Evolutionary conservation across 2,329 filamentous ascomycete species (phyloP), one percentile per base, ranked within the genome.

Genomic region (Lachnellula hyalina): DNA sequence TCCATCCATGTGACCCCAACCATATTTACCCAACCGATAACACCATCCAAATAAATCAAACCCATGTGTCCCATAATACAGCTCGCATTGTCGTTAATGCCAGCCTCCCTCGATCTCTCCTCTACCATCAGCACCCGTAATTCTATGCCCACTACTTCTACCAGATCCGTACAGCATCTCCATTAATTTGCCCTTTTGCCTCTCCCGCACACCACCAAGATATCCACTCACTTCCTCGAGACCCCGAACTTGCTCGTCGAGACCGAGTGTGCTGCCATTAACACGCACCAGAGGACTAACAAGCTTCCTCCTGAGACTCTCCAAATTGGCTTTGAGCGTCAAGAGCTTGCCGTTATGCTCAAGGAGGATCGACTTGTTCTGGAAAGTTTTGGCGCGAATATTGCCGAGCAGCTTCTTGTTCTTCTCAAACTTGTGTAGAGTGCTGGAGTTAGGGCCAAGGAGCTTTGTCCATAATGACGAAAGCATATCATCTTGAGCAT

Each of bases 401-500:
- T 86, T 87, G 49, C 80, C 82, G 23, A 97, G 82, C 0, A 96
- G 78, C 49, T 84, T 79, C 59, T 87, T 86, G 76, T 97, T 97
- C 73, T 89, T 90, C 70, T 96, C 90, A 72, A 91, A 96, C 71
- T 96, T 96, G 68, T 84, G 82, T n/a, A 96, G 78, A 61, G 86
- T 81, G 45, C 78, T 79, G 7, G 87, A 84, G 65, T 89, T 87
- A 40, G 87, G 78, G 1, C 91, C 92, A 1, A 96, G 83, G 21
- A 96, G 83, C 47, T 86, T 85, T 2, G 89, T 88, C 93, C 93
- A 97, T 8, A 96, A 80, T 2, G 85, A 87, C 2, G 86, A 86
- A 44, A 96, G 84, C 65, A 94, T 80, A 66, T 96, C 90, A 58
- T 84, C 85, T 69, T 95, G 89, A 32, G 85, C 77, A 42, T 86